Evolutionary conservation across 441 rosid genomes (phyloP).

Genomic region (Adansonia grandidieri): DNA sequence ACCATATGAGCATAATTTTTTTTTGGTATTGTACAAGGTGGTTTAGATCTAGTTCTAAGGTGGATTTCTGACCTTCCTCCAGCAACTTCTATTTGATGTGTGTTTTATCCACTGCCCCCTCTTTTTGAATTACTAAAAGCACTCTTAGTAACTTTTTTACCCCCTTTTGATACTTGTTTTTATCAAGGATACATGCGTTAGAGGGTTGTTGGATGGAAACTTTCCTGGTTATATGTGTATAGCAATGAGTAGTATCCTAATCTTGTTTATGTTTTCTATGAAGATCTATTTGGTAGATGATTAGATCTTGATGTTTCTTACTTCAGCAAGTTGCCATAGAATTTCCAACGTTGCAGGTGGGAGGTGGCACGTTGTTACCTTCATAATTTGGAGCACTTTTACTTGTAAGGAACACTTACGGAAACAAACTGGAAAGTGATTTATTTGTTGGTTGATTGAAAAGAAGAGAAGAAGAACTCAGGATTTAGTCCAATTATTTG

Average conservation of each 20-base stretch:
- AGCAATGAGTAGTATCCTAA: background rate
- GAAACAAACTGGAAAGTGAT: background rate
- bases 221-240: slow-evolving; percentile 65
- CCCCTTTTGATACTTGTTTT: slow-evolving; percentile 11
- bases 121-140: background rate
- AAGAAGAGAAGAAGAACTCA: background rate
- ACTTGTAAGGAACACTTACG: no score
- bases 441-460: background rate
- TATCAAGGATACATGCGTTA: slow-evolving; percentile 70
- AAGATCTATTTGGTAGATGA: background rate
- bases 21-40: slow-evolving; percentile 80
- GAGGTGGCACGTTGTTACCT: background rate
- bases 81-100: background rate
- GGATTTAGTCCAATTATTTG: no score
- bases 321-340: background rate
- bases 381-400: no score
- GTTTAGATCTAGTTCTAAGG: slow-evolving; percentile 75
- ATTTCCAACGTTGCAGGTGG: background rate
- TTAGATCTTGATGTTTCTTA: background rate
- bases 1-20: slow-evolving; percentile 75
- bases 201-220: slow-evolving; percentile 71
- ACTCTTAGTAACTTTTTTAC: background rate
- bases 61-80: slow-evolving; percentile 32
- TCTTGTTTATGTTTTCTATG: background rate
- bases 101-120: background rate